Conservation (phyloP, 331 rosid species). For the Malus hybrid region DNA sequence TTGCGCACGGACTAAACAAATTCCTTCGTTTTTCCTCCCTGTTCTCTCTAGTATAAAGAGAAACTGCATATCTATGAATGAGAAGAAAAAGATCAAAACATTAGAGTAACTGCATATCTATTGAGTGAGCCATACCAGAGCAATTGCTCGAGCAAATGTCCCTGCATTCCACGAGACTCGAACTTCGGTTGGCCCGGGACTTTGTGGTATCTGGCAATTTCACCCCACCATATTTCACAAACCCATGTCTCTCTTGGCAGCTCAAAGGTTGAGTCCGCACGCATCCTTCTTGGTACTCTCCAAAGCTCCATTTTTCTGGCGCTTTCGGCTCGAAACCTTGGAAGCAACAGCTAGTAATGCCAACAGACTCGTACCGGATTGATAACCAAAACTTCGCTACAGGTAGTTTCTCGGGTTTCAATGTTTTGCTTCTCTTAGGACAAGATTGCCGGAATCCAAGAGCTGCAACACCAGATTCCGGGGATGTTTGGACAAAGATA, state of each 20-base stretch:
- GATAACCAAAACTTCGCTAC: conserved; percentile 54
- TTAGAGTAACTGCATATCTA: conserved; percentile 11
- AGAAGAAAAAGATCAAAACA: background rate
- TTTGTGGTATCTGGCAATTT: conserved; percentile 41
- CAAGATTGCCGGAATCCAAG: conserved; percentile 50
- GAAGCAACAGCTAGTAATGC: conserved; percentile 27
- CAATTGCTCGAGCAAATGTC: conserved; percentile 39
- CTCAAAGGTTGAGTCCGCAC: conserved; percentile 13
- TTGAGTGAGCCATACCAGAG: conserved; percentile 47
- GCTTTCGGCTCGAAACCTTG: conserved; percentile 31
- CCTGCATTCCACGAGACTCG: conserved; percentile 31
- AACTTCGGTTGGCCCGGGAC: conserved; percentile 13
- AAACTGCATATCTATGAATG: too few species aligned
- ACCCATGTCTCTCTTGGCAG: conserved; percentile 31
- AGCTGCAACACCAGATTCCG: conserved; percentile 29
- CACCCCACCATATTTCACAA: conserved; percentile 1
- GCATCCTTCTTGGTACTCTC: conserved; percentile 39
- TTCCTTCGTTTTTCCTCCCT: conserved; percentile 9
- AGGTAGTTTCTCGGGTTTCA: conserved; percentile 5
- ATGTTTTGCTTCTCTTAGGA: conserved; percentile 25
- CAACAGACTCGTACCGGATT: conserved; percentile 16
- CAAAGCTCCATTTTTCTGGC: conserved; percentile 15
- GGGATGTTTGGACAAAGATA: conserved; percentile 14
- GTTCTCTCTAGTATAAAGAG: background rate
- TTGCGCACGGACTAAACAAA: conserved; percentile 11